Conservation (phyloP, 2,329 filamentous ascomycete species). For the Fusarium succisae region DNA sequence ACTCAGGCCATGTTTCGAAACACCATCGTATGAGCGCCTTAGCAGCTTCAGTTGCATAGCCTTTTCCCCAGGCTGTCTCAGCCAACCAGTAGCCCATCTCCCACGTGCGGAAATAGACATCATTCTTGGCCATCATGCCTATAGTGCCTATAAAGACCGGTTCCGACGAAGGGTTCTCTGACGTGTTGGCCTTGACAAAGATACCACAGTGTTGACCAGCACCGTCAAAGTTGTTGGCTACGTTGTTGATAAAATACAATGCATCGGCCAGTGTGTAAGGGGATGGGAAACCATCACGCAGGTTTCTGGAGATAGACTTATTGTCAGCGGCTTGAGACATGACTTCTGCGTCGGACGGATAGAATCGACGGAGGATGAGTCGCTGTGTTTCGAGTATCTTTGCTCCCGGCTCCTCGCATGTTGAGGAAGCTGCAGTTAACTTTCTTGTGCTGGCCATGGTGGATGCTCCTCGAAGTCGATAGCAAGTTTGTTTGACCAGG, state of each 20-base stretch:
- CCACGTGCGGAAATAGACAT: constrained; percentile 54
- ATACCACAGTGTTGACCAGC: constrained; percentile 49
- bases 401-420: constrained; percentile 42
- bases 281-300: constrained; percentile 57
- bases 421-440: constrained; percentile 38
- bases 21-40: constrained; percentile 54
- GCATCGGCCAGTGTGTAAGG: constrained; percentile 57
- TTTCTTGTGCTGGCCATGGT: constrained; percentile 27
- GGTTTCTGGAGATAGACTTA: constrained; percentile 47
- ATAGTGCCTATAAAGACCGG: constrained; percentile 52
- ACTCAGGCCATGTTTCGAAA: constrained; percentile 52
- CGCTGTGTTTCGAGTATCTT: constrained; percentile 46
- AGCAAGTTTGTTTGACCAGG: not conserved
- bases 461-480: not conserved
- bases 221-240: constrained; percentile 23
- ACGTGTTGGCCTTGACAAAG: constrained; percentile 42
- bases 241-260: constrained; percentile 47
- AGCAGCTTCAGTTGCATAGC: constrained; percentile 54
- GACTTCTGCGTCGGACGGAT: constrained; percentile 50
- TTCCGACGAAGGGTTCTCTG: constrained; percentile 40
- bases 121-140: constrained; percentile 49
- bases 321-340: constrained; percentile 51
- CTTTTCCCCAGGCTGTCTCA: constrained; percentile 55
- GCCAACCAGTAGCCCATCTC: constrained; percentile 62
- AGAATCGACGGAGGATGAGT: constrained; percentile 54